These are phyloP conservation scores for Eleusine indica DNA, from an alignment of 176 grass and related monocot species.

Conservation along the genomic window DNA sequence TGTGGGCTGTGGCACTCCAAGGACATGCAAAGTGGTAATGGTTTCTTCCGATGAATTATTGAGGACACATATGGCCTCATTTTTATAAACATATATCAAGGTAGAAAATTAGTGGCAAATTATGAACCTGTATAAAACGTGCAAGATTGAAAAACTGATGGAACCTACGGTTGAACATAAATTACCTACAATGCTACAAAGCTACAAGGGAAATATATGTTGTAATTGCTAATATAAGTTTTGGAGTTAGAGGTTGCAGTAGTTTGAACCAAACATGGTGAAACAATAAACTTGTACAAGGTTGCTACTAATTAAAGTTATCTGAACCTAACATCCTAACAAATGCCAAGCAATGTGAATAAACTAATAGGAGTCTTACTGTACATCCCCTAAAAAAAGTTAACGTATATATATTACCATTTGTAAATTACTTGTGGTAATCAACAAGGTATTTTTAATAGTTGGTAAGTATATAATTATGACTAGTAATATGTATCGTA, in stretches of 20 bases:
- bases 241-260: neutral
- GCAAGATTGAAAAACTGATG: neutral
- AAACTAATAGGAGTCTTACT: neutral
- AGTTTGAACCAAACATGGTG: neutral
- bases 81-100: neutral
- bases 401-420: too few species aligned
- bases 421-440: too few species aligned
- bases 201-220: too few species aligned
- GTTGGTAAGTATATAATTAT: too few species aligned
- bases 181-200: too few species aligned
- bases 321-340: neutral
- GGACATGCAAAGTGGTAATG: neutral
- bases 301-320: neutral
- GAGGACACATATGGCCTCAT: neutral
- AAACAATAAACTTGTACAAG: neutral
- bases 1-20: neutral
- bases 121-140: neutral
- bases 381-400: too few species aligned
- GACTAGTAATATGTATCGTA: too few species aligned
- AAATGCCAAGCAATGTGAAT: neutral
- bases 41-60: neutral
- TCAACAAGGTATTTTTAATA: too few species aligned
- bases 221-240: too few species aligned
- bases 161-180: too few species aligned
- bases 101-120: neutral